phyloP scores from a whole-genome alignment of 192 early-diverging fungal species.

The Rhizoclosmatium sp. region DNA sequence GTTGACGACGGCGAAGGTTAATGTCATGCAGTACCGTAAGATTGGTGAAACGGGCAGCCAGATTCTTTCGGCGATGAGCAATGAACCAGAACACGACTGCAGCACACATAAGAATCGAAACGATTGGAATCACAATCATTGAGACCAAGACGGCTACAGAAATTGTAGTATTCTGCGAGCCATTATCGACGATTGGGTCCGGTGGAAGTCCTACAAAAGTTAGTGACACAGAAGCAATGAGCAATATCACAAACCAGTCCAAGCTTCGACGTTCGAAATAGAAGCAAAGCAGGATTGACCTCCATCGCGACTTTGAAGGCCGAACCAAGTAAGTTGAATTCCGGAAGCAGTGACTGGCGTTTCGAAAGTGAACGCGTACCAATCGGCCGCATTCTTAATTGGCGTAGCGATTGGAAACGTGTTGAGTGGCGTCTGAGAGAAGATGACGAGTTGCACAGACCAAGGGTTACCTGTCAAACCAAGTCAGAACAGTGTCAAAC shows the following conservation, averaged over 20 bases:
- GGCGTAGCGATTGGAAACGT: constrained; percentile 5
- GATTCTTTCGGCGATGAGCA: neutral
- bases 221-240: neutral
- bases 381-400: neutral
- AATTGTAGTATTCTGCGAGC: neutral
- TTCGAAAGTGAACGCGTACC: constrained; percentile 22
- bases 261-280: constrained; percentile 23
- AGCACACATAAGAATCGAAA: neutral
- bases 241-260: constrained; percentile 25
- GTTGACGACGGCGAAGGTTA: neutral
- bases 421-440: constrained; percentile 17
- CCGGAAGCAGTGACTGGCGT: constrained; percentile 20
- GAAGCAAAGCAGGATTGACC: constrained; percentile 23
- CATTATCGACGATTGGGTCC: neutral
- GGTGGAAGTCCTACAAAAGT: neutral
- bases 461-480: constrained; percentile 1
- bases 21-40: neutral
- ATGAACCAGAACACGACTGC: neutral
- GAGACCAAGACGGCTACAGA: neutral
- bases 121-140: constrained; percentile 8
- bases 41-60: neutral
- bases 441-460: constrained; percentile 19
- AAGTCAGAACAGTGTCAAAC: neutral
- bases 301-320: constrained; percentile 1
- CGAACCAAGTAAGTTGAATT: constrained; percentile 6